Conservation (phyloP, 768 basidiomycete genomes). For the Kwoniella dendrophila region DNA sequence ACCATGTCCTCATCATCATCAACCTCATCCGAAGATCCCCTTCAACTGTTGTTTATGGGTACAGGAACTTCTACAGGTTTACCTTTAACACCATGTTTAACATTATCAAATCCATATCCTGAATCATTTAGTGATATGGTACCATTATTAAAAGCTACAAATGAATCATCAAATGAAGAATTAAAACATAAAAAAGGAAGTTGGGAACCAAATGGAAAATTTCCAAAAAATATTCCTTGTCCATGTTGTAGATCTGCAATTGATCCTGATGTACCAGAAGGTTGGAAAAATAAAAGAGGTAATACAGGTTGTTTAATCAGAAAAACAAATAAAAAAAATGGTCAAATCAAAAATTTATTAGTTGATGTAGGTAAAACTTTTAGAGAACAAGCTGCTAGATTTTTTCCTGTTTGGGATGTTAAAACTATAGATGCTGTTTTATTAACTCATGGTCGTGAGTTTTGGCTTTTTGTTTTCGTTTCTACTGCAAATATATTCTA, state of each 20-base stretch:
- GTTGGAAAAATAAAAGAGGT: conserved; percentile 79
- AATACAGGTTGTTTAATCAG: conserved; percentile 75
- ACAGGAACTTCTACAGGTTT: conserved; percentile 78
- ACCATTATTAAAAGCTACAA: conserved; percentile 59
- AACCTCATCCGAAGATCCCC: conserved; percentile 19
- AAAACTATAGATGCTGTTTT: conserved; percentile 73
- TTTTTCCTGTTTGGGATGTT: conserved; percentile 70
- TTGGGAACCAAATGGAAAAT: conserved; percentile 33
- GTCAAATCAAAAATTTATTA: conserved; percentile 69
- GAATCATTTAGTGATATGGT: conserved; percentile 24
- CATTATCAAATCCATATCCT: conserved; percentile 58
- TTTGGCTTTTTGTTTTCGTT: too few relatives aligned
- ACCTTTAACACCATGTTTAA: conserved; percentile 70
- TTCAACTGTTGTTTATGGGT: conserved; percentile 77
- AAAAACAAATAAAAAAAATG: conserved; percentile 60
- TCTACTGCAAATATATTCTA: not conserved
- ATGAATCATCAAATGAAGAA: conserved; percentile 63
- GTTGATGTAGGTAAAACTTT: conserved; percentile 88
- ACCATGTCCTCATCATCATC: conserved; percentile 8
- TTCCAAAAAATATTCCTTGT: conserved; percentile 47
- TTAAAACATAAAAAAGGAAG: conserved; percentile 27
- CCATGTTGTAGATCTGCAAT: conserved; percentile 61
- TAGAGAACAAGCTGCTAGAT: conserved; percentile 54
- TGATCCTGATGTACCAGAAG: conserved; percentile 60
- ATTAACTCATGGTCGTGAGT: conserved; percentile 77